Conservation (phyloP, 352 stramenopile species). For the Phytopythium aichiense region DNA sequence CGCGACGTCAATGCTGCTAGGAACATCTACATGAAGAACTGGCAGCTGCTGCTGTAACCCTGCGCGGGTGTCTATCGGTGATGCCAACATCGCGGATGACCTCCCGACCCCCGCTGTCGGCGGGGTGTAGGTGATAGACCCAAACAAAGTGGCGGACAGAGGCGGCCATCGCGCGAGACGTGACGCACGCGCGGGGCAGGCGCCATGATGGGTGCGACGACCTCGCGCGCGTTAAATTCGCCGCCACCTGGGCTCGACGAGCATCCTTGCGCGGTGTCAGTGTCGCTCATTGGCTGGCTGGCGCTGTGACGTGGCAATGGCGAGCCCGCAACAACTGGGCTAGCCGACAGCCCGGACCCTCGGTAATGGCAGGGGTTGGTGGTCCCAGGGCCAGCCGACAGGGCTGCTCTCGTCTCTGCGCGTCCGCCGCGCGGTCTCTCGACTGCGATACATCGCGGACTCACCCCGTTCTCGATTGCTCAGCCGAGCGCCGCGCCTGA, state of each 20-base stretch:
- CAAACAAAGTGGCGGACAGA: too few species aligned
- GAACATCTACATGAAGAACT: too few species aligned
- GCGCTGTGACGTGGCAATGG: conserved; percentile 6
- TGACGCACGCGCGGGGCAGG: neutral
- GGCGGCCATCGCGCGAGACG: neutral
- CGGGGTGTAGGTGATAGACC: too few species aligned
- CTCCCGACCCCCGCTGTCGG: too few species aligned
- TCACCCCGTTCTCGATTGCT: conserved; percentile 2
- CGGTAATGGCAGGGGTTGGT: neutral
- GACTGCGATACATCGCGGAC: neutral
- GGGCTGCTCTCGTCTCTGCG: conserved; percentile 2
- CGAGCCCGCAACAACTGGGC: neutral
- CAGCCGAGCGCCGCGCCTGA: neutral
- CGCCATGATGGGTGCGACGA: neutral
- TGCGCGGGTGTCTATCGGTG: too few species aligned
- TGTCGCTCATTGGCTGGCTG: neutral
- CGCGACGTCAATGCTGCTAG: too few species aligned
- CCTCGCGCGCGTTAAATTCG: neutral
- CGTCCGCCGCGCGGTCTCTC: neutral
- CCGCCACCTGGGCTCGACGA: neutral
- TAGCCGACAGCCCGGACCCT: neutral
- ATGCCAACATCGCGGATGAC: too few species aligned
- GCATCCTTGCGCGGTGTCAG: neutral
- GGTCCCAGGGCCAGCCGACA: neutral
- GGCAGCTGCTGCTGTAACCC: too few species aligned